A percentile compares a stretch with the other conserved stretches of the same genome.
Evolutionary conservation across 345 rosid species (phyloP).

Genomic region (Rhizophora apiculata): DNA sequence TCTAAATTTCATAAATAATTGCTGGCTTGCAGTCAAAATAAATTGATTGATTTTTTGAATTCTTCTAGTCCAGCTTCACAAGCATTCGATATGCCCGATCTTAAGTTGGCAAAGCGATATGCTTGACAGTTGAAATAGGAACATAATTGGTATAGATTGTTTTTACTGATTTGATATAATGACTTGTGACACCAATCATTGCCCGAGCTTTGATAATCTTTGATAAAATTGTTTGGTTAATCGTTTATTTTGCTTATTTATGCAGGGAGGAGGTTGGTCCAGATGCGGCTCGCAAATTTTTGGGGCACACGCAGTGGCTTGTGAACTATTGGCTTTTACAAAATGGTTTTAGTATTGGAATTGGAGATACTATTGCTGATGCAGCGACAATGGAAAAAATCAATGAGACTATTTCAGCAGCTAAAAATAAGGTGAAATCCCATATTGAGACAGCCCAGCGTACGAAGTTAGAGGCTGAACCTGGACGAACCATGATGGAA

Average conservation of each 20-base stretch:
- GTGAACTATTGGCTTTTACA: constrained; percentile 99
- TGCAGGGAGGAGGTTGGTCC: constrained; percentile 99
- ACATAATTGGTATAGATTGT: not conserved
- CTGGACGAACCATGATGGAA: constrained; percentile 94
- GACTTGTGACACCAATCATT: not conserved
- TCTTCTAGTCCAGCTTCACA: too few species aligned
- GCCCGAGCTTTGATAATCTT: not conserved
- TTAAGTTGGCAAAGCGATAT: not conserved
- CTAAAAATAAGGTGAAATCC: constrained; percentile 78
- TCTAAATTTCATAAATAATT: too few species aligned
- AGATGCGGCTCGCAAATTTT: constrained; percentile 97
- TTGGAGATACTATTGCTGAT: constrained; percentile 98
- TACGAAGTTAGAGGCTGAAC: constrained; percentile 83
- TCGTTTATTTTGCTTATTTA: not conserved
- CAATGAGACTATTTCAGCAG: constrained; percentile 75
- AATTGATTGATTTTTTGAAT: too few species aligned
- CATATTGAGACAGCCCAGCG: constrained; percentile 65
- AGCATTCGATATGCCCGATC: too few species aligned
- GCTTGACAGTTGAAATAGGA: not conserved
- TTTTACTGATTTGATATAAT: not conserved
- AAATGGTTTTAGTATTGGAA: constrained; percentile 90
- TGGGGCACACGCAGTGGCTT: constrained; percentile 99
- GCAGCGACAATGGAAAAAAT: constrained; percentile 89
- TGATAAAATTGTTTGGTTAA: not conserved
- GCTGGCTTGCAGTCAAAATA: too few species aligned